Conservation (phyloP, 768 basidiomycete species). For the Inosperma sp. region DNA sequence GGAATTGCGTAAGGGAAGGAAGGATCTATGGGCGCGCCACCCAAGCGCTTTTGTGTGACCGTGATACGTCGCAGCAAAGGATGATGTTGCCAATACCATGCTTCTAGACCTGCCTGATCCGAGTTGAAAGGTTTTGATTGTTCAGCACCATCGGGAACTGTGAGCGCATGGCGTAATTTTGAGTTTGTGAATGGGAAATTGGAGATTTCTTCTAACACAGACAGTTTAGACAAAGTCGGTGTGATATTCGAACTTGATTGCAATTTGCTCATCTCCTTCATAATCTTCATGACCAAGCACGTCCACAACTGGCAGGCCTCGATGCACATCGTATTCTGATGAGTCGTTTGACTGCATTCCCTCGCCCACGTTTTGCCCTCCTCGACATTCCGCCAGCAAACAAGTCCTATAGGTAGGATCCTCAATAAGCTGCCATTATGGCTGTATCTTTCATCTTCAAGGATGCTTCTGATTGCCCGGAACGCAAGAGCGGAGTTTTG, state of each 20-base stretch:
- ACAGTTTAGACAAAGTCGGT: slow-evolving; percentile 32
- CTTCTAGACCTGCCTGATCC: slow-evolving; percentile 26
- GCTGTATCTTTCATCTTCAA: slow-evolving; percentile 13
- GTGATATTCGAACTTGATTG: slow-evolving; percentile 29
- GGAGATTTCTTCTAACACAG: slow-evolving; percentile 36
- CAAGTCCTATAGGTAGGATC: slow-evolving; percentile 39
- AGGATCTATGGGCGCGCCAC: not conserved
- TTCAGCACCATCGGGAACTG: slow-evolving; percentile 22
- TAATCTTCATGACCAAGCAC: too few relatives aligned
- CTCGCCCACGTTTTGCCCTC: too few relatives aligned
- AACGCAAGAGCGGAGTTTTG: too few relatives aligned
- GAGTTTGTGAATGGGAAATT: slow-evolving; percentile 32
- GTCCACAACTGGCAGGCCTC: slow-evolving; percentile 44
- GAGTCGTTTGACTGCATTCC: slow-evolving; percentile 39
- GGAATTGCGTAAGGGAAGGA: slow-evolving; percentile 27
- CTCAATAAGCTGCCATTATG: slow-evolving; percentile 47
- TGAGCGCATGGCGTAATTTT: slow-evolving; percentile 28
- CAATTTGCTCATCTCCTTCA: too few relatives aligned
- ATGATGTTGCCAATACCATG: slow-evolving; percentile 33
- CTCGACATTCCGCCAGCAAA: slow-evolving; percentile 37
- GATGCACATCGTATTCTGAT: slow-evolving; percentile 37
- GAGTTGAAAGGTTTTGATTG: slow-evolving; percentile 13
- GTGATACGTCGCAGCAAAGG: slow-evolving; percentile 35
- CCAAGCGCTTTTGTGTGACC: slow-evolving; percentile 20
- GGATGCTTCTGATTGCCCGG: slow-evolving; percentile 19